phyloP scores from a whole-genome alignment of 2,329 filamentous ascomycete genomes.

The Leptographium wingfieldii region DNA sequence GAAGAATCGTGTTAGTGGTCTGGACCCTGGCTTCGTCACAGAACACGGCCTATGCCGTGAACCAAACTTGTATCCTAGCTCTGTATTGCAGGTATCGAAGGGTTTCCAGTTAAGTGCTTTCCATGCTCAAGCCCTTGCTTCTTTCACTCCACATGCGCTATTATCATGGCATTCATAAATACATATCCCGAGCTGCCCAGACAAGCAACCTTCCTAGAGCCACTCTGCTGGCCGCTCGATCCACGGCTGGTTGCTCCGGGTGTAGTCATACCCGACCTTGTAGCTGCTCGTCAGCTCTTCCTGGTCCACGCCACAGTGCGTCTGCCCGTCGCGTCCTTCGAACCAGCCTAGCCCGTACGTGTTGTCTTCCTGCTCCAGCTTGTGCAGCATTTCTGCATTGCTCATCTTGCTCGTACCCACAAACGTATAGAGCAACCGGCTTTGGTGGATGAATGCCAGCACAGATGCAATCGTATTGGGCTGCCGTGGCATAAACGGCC shows the following conservation, averaged over 20 bases:
- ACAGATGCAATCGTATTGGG: constrained; percentile 67
- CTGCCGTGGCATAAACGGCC: constrained; percentile 63
- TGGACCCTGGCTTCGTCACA: too few species aligned
- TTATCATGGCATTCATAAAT: not conserved
- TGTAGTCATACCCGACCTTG: constrained; percentile 46
- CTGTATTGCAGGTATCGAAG: too few species aligned
- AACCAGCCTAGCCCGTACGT: constrained; percentile 72
- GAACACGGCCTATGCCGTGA: too few species aligned
- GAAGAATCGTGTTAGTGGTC: too few species aligned
- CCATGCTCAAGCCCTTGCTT: not conserved
- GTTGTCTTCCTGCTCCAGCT: constrained; percentile 38
- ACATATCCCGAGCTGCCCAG: not conserved
- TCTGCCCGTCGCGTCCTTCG: constrained; percentile 55
- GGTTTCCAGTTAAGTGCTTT: too few species aligned
- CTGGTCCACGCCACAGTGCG: constrained; percentile 66
- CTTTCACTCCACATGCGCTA: not conserved
- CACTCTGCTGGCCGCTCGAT: constrained; percentile 23
- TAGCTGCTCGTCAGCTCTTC: constrained; percentile 57
- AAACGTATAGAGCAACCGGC: constrained; percentile 67
- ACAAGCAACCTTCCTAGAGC: constrained; percentile 13
- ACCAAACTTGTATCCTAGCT: too few species aligned
- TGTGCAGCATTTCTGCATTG: constrained; percentile 46
- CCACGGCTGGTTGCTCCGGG: constrained; percentile 40
- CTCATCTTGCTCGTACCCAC: constrained; percentile 54
- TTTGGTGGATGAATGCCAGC: constrained; percentile 67